phyloP scores from a whole-genome alignment of 257 asterid genomes.

The Buddleja alternifolia region DNA sequence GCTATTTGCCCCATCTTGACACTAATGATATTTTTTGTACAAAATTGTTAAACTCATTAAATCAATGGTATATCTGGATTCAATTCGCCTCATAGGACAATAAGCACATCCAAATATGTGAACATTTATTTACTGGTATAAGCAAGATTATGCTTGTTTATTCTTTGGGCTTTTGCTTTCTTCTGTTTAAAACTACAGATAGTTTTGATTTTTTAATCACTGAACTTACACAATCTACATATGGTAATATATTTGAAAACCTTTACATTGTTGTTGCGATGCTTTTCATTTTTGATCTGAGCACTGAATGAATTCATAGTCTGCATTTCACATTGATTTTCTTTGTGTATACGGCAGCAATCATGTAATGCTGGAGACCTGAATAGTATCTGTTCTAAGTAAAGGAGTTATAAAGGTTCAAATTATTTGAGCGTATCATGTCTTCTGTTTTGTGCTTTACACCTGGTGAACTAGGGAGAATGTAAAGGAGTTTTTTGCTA shows the following conservation, averaged over 20 bases:
- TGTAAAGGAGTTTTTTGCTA: background rate
- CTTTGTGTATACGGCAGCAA: background rate
- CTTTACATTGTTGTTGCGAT: background rate
- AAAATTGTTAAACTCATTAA: background rate
- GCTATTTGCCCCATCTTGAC: background rate
- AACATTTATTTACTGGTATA: background rate
- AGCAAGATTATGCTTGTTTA: background rate
- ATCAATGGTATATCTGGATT: background rate
- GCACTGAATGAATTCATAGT: background rate
- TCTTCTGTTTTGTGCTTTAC: background rate
- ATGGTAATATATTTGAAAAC: background rate
- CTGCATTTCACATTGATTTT: background rate
- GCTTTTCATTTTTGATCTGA: background rate
- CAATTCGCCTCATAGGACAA: background rate
- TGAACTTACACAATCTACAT: background rate
- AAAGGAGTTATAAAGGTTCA: background rate
- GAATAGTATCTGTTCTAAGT: background rate
- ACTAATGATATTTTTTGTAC: background rate
- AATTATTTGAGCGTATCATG: background rate
- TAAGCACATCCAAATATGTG: background rate
- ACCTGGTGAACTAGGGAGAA: background rate
- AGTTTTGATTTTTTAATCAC: background rate
- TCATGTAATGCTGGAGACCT: background rate
- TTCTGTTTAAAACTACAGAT: slow-evolving; percentile 1
- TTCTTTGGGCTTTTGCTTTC: background rate